Evolutionary conservation across 345 rosid species (phyloP).

Genomic region (Brassica napus): DNA sequence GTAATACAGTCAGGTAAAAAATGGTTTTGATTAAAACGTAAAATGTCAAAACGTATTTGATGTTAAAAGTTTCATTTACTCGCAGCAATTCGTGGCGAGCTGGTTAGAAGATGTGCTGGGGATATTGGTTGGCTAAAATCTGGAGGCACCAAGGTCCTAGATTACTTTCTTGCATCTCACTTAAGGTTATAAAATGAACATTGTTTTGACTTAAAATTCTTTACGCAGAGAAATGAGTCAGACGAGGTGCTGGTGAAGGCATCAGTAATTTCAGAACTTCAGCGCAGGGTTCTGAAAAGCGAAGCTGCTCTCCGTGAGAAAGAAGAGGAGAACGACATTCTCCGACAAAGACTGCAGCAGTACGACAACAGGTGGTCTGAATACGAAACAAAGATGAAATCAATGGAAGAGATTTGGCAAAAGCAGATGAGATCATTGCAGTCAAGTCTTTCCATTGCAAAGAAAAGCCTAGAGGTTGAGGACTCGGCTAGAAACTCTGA

Average conservation of each 20-base stretch:
- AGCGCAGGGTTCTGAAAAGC: constrained; percentile 60
- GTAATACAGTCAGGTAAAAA: constrained; percentile 72
- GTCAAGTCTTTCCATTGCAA: constrained; percentile 72
- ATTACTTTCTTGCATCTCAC: neutral
- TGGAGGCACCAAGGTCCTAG: constrained; percentile 57
- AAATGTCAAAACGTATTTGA: neutral
- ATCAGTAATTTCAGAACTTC: constrained; percentile 65
- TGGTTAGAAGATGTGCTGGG: constrained; percentile 88
- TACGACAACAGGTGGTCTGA: constrained; percentile 72
- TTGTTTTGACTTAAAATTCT: neutral
- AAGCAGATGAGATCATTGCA: constrained; percentile 88
- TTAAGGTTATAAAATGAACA: neutral
- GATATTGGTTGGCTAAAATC: constrained; percentile 60
- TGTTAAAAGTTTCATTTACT: neutral
- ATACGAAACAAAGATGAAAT: constrained; percentile 85
- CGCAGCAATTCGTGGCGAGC: constrained; percentile 86
- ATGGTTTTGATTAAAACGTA: neutral
- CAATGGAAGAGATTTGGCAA: constrained; percentile 95
- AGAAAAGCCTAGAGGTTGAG: constrained; percentile 66
- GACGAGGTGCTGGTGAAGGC: constrained; percentile 61
- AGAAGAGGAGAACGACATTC: constrained; percentile 75
- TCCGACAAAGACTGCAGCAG: constrained; percentile 67
- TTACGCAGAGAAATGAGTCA: constrained; percentile 53
- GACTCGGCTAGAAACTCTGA: constrained; percentile 36
- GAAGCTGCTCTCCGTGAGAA: constrained; percentile 69